phyloP scores from a whole-genome alignment of 2,329 filamentous ascomycete genomes.

The Anisogramma anomala region DNA sequence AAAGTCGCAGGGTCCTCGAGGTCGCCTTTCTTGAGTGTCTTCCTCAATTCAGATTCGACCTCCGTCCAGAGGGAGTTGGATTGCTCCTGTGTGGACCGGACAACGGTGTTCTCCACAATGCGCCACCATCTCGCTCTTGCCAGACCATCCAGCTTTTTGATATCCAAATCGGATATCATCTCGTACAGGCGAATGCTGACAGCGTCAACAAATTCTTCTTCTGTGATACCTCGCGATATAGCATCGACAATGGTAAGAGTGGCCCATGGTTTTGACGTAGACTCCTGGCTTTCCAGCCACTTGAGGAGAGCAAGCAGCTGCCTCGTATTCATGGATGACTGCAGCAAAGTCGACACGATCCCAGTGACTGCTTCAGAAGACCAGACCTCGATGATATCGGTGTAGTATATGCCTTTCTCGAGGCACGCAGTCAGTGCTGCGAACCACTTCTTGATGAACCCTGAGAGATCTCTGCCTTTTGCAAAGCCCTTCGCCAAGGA shows the following conservation, averaged over 20 bases:
- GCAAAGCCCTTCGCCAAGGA: slow-evolving; percentile 34
- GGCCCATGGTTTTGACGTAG: slow-evolving; percentile 20
- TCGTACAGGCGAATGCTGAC: slow-evolving; percentile 29
- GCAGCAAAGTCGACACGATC: slow-evolving; percentile 23
- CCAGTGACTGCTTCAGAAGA: slow-evolving; percentile 17
- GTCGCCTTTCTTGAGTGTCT: slow-evolving; percentile 16
- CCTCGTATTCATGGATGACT: slow-evolving; percentile 32
- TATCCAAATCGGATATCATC: slow-evolving; percentile 17
- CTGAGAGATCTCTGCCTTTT: slow-evolving; percentile 31
- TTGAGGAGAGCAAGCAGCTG: slow-evolving; percentile 32
- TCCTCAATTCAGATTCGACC: slow-evolving; percentile 17
- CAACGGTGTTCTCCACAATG: slow-evolving; percentile 19
- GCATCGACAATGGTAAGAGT: slow-evolving; percentile 32
- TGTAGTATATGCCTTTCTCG: slow-evolving; percentile 11
- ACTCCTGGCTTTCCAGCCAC: slow-evolving; percentile 28
- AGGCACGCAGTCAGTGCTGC: slow-evolving; percentile 28
- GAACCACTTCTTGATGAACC: slow-evolving; percentile 38
- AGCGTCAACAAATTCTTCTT: slow-evolving; percentile 32
- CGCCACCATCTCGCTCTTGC: slow-evolving; percentile 16
- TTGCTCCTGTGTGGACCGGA: slow-evolving; percentile 19
- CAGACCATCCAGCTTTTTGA: slow-evolving; percentile 6
- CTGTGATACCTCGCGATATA: slow-evolving; percentile 30
- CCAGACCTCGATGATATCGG: slow-evolving; percentile 18
- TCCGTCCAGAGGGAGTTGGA: slow-evolving; percentile 19
- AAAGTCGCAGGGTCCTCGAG: slow-evolving; percentile 16